phyloP scores from a whole-genome alignment of 345 rosid species.

The Pistacia atlantica region DNA sequence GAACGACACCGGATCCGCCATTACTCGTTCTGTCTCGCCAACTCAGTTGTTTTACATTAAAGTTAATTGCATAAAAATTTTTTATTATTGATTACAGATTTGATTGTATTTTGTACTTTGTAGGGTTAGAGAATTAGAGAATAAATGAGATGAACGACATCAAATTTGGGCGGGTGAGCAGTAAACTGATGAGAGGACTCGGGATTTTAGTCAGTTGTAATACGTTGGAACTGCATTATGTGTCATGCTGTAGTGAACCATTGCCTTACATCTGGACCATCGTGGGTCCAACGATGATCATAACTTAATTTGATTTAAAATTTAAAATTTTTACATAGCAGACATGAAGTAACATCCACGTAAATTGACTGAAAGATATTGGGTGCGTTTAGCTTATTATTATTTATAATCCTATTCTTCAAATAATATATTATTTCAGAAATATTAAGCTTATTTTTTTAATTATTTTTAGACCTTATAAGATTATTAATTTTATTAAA shows the following conservation, averaged over 20 bases:
- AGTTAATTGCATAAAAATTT: constrained; percentile 12
- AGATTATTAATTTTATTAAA: no score
- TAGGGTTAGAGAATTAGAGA: neutral
- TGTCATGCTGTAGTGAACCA: neutral
- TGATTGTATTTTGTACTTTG: neutral
- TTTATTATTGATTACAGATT: neutral
- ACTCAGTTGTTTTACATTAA: neutral
- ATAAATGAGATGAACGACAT: neutral
- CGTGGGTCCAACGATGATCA: neutral
- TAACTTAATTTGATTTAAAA: neutral
- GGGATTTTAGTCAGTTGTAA: neutral
- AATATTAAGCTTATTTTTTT: no score
- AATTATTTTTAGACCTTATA: no score
- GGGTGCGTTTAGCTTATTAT: no score
- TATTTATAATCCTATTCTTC: no score
- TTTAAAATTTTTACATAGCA: neutral
- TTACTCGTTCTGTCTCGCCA: constrained; percentile 23
- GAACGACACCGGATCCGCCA: constrained; percentile 49
- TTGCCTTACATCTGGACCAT: neutral
- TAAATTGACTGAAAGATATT: neutral
- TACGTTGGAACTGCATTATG: constrained; percentile 19
- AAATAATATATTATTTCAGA: no score
- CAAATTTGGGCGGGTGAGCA: constrained; percentile 24
- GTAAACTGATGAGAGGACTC: neutral
- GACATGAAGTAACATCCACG: neutral